Evolutionary conservation across 192 early-diverging fungal genomes (phyloP).

Genomic region (Backusella tarrabulga): DNA sequence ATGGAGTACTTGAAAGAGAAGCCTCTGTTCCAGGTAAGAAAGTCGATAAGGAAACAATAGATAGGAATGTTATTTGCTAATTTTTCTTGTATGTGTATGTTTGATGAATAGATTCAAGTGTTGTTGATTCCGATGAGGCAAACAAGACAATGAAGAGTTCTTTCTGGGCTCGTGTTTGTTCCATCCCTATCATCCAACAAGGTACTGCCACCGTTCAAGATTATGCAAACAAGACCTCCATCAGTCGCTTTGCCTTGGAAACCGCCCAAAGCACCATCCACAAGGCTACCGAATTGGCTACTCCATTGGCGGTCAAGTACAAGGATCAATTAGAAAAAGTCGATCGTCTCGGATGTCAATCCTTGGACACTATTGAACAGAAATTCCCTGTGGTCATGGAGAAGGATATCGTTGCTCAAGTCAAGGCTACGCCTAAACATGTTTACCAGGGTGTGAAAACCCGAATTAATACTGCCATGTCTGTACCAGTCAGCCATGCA

Average conservation of each 20-base stretch:
- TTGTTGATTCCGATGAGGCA: slow-evolving; percentile 7
- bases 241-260: slow-evolving; percentile 31
- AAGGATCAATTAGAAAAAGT: slow-evolving; percentile 53
- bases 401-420: slow-evolving; percentile 54
- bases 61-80: not conserved
- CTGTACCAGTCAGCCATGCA: slow-evolving; percentile 48
- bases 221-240: slow-evolving; percentile 25
- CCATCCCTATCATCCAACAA: slow-evolving; percentile 35
- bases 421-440: slow-evolving; percentile 49
- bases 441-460: slow-evolving; percentile 43
- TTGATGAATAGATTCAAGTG: not conserved
- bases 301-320: slow-evolving; percentile 41
- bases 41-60: not conserved
- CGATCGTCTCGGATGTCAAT: slow-evolving; percentile 62
- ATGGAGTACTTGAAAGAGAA: not conserved
- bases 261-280: slow-evolving; percentile 28
- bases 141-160: slow-evolving; percentile 14
- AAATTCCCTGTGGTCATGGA: slow-evolving; percentile 59
- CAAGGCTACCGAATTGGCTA: slow-evolving; percentile 19
- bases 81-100: not conserved
- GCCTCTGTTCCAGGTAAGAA: not conserved
- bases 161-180: slow-evolving; percentile 28
- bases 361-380: slow-evolving; percentile 60
- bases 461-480: slow-evolving; percentile 53
- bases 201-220: slow-evolving; percentile 17